A percentile compares a stretch with the other conserved stretches of the same genome.
Conservation (phyloP, 2,329 filamentous ascomycete species). For the Arthrobotrys conoides region DNA sequence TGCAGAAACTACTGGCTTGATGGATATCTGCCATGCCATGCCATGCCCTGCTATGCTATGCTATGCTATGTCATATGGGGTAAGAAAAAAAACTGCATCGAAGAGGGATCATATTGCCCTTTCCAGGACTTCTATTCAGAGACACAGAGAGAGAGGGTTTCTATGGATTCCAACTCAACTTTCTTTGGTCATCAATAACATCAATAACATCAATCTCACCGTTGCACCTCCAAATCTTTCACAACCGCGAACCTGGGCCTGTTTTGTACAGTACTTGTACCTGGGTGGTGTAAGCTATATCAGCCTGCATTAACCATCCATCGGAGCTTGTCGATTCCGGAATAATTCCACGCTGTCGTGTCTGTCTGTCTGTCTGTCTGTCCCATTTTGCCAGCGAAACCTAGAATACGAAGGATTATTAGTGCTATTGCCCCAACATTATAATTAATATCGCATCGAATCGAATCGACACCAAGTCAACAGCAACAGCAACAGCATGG, state of each 20-base stretch:
- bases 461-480: constrained; percentile 7
- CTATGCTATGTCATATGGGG: neutral
- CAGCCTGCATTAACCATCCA: constrained; percentile 35
- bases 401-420: constrained; percentile 35
- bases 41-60: no score
- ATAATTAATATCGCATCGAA: neutral
- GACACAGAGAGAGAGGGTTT: neutral
- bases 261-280: neutral
- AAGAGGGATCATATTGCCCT: constrained; percentile 33
- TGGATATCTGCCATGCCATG: neutral
- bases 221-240: neutral
- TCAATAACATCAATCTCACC: neutral
- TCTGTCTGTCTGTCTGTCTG: neutral
- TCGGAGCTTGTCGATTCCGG: constrained; percentile 48
- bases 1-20: constrained; percentile 6
- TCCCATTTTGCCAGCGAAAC: constrained; percentile 21
- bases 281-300: neutral
- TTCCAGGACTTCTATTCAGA: neutral
- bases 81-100: neutral
- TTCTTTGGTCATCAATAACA: constrained; percentile 2
- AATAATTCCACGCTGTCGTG: constrained; percentile 37
- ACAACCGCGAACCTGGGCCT: constrained; percentile 1
- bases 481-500: constrained; percentile 31
- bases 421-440: neutral
- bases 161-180: neutral